phyloP scores from a whole-genome alignment of 768 basidiomycete species.

The Boletus huronensis region DNA sequence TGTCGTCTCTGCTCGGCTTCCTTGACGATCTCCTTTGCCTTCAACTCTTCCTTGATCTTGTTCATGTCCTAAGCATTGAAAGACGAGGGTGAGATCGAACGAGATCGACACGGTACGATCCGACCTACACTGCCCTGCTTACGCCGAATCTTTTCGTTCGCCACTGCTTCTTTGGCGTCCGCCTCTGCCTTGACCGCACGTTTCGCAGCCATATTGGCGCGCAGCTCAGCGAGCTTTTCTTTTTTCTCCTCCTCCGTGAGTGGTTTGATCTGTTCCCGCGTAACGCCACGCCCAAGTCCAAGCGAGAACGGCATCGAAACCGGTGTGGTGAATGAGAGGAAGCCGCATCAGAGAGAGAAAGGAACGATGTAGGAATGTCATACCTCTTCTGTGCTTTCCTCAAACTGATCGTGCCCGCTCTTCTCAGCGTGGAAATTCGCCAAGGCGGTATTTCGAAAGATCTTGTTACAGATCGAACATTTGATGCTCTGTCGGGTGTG shows the following conservation, averaged over 20 bases:
- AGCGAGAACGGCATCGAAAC: neutral
- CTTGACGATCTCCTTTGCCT: conserved; percentile 75
- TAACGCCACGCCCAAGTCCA: neutral
- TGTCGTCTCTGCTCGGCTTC: conserved; percentile 78
- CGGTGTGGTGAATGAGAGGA: neutral
- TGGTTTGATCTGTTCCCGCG: conserved; percentile 68
- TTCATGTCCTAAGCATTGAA: conserved; percentile 53
- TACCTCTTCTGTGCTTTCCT: conserved; percentile 94
- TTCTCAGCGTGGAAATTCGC: conserved; percentile 94
- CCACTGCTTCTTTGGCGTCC: conserved; percentile 69
- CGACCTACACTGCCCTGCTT: conserved; percentile 75
- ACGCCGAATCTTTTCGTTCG: conserved; percentile 74
- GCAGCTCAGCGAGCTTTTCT: conserved; percentile 73
- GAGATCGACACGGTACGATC: neutral
- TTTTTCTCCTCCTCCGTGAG: conserved; percentile 93
- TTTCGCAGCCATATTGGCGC: conserved; percentile 77
- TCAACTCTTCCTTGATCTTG: conserved; percentile 70
- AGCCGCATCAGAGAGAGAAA: neutral
- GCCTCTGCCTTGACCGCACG: conserved; percentile 66
- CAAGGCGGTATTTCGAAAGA: conserved; percentile 80
- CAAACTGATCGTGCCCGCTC: conserved; percentile 93
- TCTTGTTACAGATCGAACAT: conserved; percentile 80
- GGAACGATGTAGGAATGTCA: neutral
- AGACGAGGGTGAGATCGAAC: conserved; percentile 3
- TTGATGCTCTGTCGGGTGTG: conserved; percentile 57